These are phyloP conservation scores for Ramaria sp. DNA, from an alignment of 768 basidiomycete species.

Conservation along the genomic window DNA sequence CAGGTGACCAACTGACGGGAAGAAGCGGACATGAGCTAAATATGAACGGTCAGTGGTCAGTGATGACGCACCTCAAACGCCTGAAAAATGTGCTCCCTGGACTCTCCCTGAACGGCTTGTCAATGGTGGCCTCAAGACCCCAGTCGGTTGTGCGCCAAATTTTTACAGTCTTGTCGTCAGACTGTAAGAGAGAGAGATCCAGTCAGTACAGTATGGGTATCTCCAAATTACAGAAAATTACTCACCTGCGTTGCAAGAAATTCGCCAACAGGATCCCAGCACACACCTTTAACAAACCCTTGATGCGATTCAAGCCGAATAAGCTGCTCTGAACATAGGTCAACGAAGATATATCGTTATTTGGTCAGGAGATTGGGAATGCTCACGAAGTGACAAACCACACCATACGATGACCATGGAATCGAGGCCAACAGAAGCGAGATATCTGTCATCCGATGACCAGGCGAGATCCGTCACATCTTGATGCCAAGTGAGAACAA, in stretches of 20 bases:
- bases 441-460: constrained; percentile 84
- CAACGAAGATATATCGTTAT: not conserved
- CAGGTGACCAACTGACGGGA: constrained; percentile 82
- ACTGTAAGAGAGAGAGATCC: constrained; percentile 36
- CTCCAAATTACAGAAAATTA: not conserved
- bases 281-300: constrained; percentile 97
- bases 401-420: constrained; percentile 91
- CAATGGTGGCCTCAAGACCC: constrained; percentile 73
- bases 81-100: constrained; percentile 94
- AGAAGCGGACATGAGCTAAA: not conserved
- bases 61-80: constrained; percentile 55
- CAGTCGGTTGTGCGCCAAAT: constrained; percentile 95
- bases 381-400: constrained; percentile 76
- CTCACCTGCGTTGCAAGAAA: constrained; percentile 75
- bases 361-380: not conserved
- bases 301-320: constrained; percentile 80
- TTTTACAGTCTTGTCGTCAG: constrained; percentile 92
- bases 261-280: constrained; percentile 97
- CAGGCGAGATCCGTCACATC: constrained; percentile 95
- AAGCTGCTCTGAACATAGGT: constrained; percentile 53
- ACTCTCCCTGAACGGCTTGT: constrained; percentile 86
- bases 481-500: constrained; percentile 21
- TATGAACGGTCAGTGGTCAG: not conserved
- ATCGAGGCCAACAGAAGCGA: constrained; percentile 91
- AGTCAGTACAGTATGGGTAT: not conserved